phyloP scores from a whole-genome alignment of 106 monocot genomes.

The Dioscorea alata region DNA sequence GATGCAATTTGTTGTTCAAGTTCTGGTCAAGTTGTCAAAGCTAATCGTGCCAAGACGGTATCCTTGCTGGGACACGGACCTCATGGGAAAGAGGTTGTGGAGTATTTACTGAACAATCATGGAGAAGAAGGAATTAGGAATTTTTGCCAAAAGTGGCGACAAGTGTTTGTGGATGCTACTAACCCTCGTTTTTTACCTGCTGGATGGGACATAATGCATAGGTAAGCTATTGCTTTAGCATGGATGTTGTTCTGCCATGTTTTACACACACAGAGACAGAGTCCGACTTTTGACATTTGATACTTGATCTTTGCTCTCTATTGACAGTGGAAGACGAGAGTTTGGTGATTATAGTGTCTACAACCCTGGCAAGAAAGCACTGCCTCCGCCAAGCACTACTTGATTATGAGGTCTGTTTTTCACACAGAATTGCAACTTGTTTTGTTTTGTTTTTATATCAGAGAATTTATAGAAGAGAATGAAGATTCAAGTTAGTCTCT shows the following conservation, averaged over 20 bases:
- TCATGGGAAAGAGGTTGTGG: slow-evolving; percentile 93
- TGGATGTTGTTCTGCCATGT: background rate
- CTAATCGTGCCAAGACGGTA: slow-evolving; percentile 42
- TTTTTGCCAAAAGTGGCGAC: slow-evolving; percentile 94
- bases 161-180: slow-evolving; percentile 81
- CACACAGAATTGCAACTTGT: no score
- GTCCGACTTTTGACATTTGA: background rate
- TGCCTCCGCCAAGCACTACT: no score
- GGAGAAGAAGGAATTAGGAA: slow-evolving; percentile 73
- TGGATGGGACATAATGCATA: slow-evolving; percentile 95
- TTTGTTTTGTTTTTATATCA: no score
- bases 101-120: slow-evolving; percentile 44
- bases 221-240: slow-evolving; percentile 27
- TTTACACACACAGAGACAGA: background rate
- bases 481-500: no score
- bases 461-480: no score
- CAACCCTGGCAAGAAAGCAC: slow-evolving; percentile 47
- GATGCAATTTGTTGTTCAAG: background rate
- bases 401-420: no score
- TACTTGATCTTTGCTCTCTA: slow-evolving; percentile 1
- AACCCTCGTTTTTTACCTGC: slow-evolving; percentile 77
- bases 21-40: slow-evolving; percentile 15
- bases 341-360: slow-evolving; percentile 69
- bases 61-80: slow-evolving; percentile 88
- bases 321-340: slow-evolving; percentile 51